Percentiles rank a stretch among this genome's conserved stretches.
phyloP scores from a whole-genome alignment of 2,329 filamentous ascomycete genomes.

The Trichoderma asperellum region DNA sequence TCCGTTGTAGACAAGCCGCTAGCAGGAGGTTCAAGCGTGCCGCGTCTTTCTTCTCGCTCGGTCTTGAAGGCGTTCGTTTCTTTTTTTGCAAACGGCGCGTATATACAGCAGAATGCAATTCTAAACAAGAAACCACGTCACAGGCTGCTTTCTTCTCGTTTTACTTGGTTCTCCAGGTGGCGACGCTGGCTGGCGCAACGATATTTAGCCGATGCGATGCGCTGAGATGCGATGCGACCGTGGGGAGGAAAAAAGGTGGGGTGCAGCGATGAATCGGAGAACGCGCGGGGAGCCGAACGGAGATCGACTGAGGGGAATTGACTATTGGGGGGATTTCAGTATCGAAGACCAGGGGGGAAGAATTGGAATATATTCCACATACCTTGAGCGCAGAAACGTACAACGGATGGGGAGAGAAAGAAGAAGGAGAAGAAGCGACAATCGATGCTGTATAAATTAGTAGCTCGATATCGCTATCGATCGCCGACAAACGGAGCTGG shows the following conservation, averaged over 20 bases:
- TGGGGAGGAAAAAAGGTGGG: background rate
- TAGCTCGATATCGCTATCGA: constrained; percentile 8
- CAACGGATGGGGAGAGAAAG: background rate
- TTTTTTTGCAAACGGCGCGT: background rate
- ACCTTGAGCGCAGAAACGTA: background rate
- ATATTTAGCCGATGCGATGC: constrained; percentile 7
- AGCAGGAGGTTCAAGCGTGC: background rate
- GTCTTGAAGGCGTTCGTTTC: background rate
- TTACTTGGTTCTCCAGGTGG: background rate
- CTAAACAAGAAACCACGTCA: background rate
- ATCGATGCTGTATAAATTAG: constrained; percentile 15
- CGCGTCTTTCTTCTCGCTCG: background rate
- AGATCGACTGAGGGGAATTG: constrained; percentile 23
- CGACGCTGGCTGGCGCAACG: background rate
- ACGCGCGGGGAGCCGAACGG: constrained; percentile 28
- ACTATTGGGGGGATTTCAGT: background rate
- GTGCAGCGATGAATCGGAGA: constrained; percentile 26
- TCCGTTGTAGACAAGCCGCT: background rate
- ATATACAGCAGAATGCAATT: too few relatives aligned
- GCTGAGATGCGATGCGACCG: constrained; percentile 19
- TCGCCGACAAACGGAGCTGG: constrained; percentile 22
- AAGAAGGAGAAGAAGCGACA: background rate
- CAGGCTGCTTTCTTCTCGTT: background rate
- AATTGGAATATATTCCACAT: background rate
- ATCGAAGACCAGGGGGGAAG: background rate